Base-by-base conservation (phyloP, 805 yeast species). In the Kodamaea sagamina region DNA sequence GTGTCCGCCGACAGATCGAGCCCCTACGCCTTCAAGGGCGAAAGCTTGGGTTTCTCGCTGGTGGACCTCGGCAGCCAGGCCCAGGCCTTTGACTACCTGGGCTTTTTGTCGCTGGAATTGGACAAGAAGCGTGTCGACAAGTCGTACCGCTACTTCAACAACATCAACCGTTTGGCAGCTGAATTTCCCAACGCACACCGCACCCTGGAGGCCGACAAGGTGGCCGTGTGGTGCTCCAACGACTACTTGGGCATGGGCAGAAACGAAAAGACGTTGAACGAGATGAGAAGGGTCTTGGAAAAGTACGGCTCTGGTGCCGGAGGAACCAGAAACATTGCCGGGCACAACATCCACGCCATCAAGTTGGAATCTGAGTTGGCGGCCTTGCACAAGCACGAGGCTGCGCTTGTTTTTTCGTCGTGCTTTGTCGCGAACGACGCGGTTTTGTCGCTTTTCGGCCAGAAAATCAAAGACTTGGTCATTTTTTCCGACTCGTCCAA, bases 301-400 rank as follows among this genome's bases (percentile, higher is more conserved):
- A 81, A 79, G 70, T 93, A 93, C 63, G 99, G 99, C 57, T 86
- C 96, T 4, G 99, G 99, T 56, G 96, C 99, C 6, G 99, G 99
- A 60, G 99, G 99, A 54, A 93, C 99, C 38, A 79, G 99, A 61
- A 93, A 93, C 70, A 93, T 93, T 63, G 99, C 99, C 1, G 99
- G 99, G 49, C 99, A 93, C 66, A 93, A 93, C 66, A 66, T 71
- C 46, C 92, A 86, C 56, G 95, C 98, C n/a, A 81, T 93, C 59
- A 76, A 75, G 52, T 77, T 93, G 59, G 99, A 93, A 67, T 71
- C 85, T 16, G 90, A 88, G 57, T 61, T 89, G 39, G 98, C 99
- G 15, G 82, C 89, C 32, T 77, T 93, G 54, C 98, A 93, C 70
- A 85, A 87, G 63, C 95, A 90, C 63, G 97, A 88, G 55, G 97